A percentile compares a stretch with the other conserved stretches of the same genome.
Evolutionary conservation across 768 basidiomycete genomes (phyloP).

Genomic region (Amanita pseudoporphyria): DNA sequence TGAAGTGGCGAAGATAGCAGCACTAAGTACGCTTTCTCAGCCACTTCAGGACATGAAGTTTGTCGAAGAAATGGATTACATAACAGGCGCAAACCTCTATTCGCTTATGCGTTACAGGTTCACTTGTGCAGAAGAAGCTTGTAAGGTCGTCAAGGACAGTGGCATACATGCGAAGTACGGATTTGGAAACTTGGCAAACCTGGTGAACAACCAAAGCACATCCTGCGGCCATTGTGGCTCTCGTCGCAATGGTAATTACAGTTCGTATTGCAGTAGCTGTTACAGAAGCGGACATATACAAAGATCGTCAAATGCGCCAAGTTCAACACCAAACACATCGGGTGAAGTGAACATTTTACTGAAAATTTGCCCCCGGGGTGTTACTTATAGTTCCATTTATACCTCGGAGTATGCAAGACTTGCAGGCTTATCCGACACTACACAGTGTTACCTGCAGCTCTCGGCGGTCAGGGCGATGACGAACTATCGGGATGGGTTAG

Average conservation of each 20-base stretch:
- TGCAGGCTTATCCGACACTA: neutral
- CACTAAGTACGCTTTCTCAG: neutral
- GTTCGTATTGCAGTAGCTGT: no score
- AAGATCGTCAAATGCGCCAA: neutral
- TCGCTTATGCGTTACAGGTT: slow-evolving; percentile 1
- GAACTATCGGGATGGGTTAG: neutral
- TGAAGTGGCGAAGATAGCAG: neutral
- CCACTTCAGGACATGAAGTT: neutral
- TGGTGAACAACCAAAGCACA: no score
- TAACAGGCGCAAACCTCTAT: slow-evolving; percentile 1
- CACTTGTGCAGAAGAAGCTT: slow-evolving; percentile 1
- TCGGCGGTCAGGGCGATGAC: neutral
- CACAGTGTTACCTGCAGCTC: neutral
- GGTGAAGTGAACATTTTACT: neutral
- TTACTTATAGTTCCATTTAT: neutral
- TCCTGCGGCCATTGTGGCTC: no score
- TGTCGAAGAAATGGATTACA: neutral
- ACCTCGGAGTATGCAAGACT: neutral
- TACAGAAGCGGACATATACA: no score
- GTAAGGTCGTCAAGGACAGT: neutral
- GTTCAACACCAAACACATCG: neutral
- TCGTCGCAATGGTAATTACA: no score
- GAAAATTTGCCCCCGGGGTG: neutral
- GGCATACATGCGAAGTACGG: neutral
- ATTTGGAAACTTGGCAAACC: neutral